These are phyloP conservation scores for Curvularia lunata DNA, from an alignment of 2,329 filamentous ascomycete genomes.

Conservation along the genomic window DNA sequence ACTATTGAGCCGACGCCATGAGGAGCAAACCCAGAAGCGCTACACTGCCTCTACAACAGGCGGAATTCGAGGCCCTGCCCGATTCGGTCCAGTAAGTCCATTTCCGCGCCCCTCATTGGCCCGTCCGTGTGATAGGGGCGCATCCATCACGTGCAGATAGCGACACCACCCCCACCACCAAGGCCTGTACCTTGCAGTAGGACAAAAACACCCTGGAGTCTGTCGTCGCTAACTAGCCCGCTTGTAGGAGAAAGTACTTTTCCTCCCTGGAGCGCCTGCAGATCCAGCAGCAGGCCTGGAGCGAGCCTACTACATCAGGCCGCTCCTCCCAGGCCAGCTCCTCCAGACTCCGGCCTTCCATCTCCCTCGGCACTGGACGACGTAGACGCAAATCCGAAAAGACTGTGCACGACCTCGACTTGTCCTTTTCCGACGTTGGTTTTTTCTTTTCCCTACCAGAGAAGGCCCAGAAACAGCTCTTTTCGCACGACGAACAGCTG, in stretches of 20 bases:
- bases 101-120: constrained; percentile 22
- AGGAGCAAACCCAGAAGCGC: constrained; percentile 32
- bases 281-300: constrained; percentile 61
- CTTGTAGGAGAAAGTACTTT: constrained; percentile 68
- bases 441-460: constrained; percentile 75
- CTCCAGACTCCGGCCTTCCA: constrained; percentile 26
- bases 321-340: constrained; percentile 35
- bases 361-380: constrained; percentile 30
- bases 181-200: constrained; percentile 40
- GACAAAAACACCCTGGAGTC: constrained; percentile 8
- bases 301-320: constrained; percentile 32
- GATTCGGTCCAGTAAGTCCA: constrained; percentile 52
- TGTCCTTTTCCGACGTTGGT: constrained; percentile 63
- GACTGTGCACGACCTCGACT: constrained; percentile 39
- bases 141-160: constrained; percentile 35
- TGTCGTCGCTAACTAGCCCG: constrained; percentile 30
- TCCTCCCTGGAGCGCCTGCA: constrained; percentile 73
- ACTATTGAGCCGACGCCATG: constrained; percentile 33
- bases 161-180: constrained; percentile 25
- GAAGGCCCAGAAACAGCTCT: constrained; percentile 73
- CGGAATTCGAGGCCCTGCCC: constrained; percentile 53
- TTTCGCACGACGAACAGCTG: constrained; percentile 74
- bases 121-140: constrained; percentile 27
- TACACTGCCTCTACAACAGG: constrained; percentile 40
- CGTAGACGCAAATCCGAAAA: constrained; percentile 46